These are phyloP conservation scores for Aspergillus hancockii DNA, from an alignment of 495 filamentous ascomycete genomes.

Conservation along the genomic window DNA sequence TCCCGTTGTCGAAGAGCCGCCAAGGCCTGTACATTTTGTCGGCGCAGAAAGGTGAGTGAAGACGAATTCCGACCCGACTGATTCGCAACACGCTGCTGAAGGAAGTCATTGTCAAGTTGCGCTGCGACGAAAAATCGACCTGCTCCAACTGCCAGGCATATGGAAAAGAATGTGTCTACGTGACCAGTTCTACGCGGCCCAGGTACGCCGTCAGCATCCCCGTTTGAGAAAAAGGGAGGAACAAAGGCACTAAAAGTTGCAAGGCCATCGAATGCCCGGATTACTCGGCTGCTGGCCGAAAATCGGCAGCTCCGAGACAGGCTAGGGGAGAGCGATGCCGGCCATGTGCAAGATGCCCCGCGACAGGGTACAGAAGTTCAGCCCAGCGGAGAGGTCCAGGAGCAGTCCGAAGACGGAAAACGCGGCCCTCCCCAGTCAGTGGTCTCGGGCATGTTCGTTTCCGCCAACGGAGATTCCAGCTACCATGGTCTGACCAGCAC, in stretches of 20 bases:
- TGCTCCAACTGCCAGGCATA: not conserved
- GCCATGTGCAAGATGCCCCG: not conserved
- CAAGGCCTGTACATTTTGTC: not conserved
- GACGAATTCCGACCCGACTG: not conserved
- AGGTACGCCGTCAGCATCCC: not conserved
- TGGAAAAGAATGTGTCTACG: not conserved
- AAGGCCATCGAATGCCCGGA: conserved; percentile 28
- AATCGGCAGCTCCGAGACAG: conserved; percentile 24
- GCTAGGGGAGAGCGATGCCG: not conserved
- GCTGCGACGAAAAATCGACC: not conserved
- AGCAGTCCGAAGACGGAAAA: too few relatives aligned
- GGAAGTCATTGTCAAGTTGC: not conserved
- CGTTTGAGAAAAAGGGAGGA: conserved; percentile 6
- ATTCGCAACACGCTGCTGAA: too few relatives aligned
- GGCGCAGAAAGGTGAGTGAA: not conserved
- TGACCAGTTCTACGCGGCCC: not conserved
- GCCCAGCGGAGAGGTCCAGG: too few relatives aligned
- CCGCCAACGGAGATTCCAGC: conserved; percentile 29
- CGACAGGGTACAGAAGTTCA: not conserved
- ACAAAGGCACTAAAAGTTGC: too few relatives aligned
- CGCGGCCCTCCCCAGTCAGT: conserved; percentile 15
- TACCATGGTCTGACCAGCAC: conserved; percentile 38
- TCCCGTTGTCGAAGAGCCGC: not conserved
- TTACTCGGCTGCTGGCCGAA: conserved; percentile 28
- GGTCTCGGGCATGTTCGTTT: conserved; percentile 26